These are phyloP conservation scores for Aspergillus uvarum DNA, from an alignment of 2,329 filamentous ascomycete species.

Conservation along the genomic window DNA sequence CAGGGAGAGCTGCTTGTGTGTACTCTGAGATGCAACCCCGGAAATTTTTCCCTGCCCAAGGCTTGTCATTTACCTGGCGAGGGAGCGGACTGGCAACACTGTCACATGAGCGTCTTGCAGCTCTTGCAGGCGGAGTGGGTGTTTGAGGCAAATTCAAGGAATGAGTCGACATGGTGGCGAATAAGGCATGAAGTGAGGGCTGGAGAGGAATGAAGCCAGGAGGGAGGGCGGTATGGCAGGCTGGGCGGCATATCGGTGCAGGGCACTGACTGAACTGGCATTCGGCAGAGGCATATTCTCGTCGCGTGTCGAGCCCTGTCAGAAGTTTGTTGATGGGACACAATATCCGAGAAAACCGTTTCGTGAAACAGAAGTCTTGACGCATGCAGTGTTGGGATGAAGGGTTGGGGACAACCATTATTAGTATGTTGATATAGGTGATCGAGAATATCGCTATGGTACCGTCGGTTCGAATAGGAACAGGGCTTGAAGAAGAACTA, in stretches of 20 bases:
- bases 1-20: too few species aligned
- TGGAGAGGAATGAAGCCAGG: background rate
- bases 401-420: constrained; percentile 5
- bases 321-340: constrained; percentile 25
- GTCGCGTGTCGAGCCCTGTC: constrained; percentile 18
- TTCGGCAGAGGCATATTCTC: background rate
- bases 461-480: background rate
- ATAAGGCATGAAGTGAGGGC: background rate
- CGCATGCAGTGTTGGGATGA: constrained; percentile 18
- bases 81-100: background rate
- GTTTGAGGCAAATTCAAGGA: background rate
- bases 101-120: background rate
- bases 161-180: background rate
- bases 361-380: constrained; percentile 21
- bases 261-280: background rate
- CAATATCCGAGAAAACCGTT: constrained; percentile 22
- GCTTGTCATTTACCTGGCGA: background rate
- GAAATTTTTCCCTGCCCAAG: background rate
- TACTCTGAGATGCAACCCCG: background rate
- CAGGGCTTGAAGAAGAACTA: background rate
- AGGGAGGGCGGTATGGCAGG: background rate
- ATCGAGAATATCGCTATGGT: background rate
- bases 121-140: background rate
- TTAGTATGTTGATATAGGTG: background rate
- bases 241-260: background rate